phyloP scores from a whole-genome alignment of 306 rosid species.

The Vigna trinervia region DNA sequence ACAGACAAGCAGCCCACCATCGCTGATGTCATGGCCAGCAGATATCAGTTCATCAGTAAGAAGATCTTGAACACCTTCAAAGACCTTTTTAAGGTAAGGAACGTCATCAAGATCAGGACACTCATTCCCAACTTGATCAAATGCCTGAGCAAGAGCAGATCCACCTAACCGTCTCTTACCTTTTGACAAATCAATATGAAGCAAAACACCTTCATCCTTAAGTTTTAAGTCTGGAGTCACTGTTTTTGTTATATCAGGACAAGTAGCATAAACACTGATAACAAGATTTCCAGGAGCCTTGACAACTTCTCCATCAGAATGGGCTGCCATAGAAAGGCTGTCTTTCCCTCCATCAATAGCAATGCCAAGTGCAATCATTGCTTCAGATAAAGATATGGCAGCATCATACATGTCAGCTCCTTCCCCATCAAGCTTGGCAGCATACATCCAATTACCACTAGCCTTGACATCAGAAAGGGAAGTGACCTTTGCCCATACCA shows the following conservation, averaged over 20 bases:
- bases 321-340: conserved; percentile 96
- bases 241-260: conserved; percentile 91
- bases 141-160: conserved; percentile 88
- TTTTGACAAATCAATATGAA: conserved; percentile 78
- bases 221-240: conserved; percentile 90
- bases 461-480: conserved; percentile 91
- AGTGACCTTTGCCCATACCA: conserved; percentile 91
- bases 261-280: conserved; percentile 86
- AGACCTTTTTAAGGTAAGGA: conserved; percentile 75
- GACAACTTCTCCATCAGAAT: conserved; percentile 75
- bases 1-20: conserved; percentile 82
- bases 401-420: conserved; percentile 95
- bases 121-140: conserved; percentile 83
- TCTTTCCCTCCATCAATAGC: conserved; percentile 97
- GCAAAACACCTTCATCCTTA: conserved; percentile 75
- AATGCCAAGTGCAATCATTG: conserved; percentile 89
- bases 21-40: conserved; percentile 95
- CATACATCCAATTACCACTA: conserved; percentile 96
- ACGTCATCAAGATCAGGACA: conserved; percentile 87
- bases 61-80: conserved; percentile 84
- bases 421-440: conserved; percentile 95
- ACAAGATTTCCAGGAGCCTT: conserved; percentile 97
- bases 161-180: conserved; percentile 89
- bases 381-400: conserved; percentile 73
- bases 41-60: conserved; percentile 72